Percentiles rank a stretch among this genome's conserved stretches.
Evolutionary conservation across 2,329 filamentous ascomycete genomes (phyloP).

Genomic region (Pseudogymnoascus destructans): DNA sequence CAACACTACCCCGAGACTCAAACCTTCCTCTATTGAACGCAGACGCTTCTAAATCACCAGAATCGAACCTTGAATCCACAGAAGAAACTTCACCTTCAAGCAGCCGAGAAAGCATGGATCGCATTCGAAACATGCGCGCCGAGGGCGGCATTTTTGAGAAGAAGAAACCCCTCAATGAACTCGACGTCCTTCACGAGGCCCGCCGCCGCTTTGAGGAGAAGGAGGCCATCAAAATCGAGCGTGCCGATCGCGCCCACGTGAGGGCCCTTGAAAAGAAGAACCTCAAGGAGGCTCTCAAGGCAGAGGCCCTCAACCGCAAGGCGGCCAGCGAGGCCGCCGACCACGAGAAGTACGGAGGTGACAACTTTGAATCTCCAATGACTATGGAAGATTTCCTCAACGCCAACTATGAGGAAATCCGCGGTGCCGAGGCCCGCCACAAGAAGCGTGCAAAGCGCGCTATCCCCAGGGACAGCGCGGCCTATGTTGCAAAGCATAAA

Average conservation of each 20-base stretch:
- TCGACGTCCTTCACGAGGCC: conserved; percentile 44
- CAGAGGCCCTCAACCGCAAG: conserved; percentile 27
- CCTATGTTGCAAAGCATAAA: conserved; percentile 35
- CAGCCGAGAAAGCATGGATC: conserved; percentile 19
- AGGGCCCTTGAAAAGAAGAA: conserved; percentile 46
- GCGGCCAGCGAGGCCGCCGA: conserved; percentile 16
- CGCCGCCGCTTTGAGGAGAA: conserved; percentile 51
- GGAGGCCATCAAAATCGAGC: conserved; percentile 48
- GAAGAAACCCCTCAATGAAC: conserved; percentile 40
- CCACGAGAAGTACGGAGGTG: conserved; percentile 19
- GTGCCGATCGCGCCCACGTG: conserved; percentile 45
- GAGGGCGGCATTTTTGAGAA: conserved; percentile 47
- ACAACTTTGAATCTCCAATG: background rate
- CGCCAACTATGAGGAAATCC: conserved; percentile 16
- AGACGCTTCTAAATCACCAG: conserved; percentile 18
- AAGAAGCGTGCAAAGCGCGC: background rate
- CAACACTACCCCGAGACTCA: background rate
- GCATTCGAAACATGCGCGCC: conserved; percentile 36
- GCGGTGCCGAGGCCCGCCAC: conserved; percentile 10
- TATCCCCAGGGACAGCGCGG: background rate
- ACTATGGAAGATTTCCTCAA: background rate
- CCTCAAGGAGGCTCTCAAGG: conserved; percentile 39
- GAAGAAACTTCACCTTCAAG: conserved; percentile 17
- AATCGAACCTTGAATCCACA: conserved; percentile 18
- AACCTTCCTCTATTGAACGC: background rate